A percentile compares a stretch with the other conserved stretches of the same genome.
Conservation (phyloP, 805 yeast species). For the Starmerella stellata region DNA sequence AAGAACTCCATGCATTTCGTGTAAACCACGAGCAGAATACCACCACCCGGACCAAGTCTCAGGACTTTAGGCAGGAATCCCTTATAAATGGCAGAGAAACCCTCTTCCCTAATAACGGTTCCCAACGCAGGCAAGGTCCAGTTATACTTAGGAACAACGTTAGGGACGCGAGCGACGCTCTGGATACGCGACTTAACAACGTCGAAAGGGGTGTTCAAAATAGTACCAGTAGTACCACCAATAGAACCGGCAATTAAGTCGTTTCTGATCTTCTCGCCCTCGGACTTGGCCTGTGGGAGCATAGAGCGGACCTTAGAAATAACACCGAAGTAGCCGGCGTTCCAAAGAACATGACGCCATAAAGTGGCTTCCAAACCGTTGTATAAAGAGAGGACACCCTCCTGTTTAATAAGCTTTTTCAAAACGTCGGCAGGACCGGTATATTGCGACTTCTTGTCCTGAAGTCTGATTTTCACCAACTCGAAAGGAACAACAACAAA, state of each 20-base stretch:
- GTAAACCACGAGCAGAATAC: slow-evolving; percentile 91
- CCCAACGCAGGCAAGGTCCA: slow-evolving; percentile 77
- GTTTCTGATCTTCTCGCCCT: slow-evolving; percentile 60
- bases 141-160: slow-evolving; percentile 69
- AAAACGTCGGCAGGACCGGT: slow-evolving; percentile 74
- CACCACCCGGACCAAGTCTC: slow-evolving; percentile 98
- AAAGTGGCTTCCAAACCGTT: slow-evolving; percentile 92
- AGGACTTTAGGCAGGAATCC: slow-evolving; percentile 94
- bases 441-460: slow-evolving; percentile 68
- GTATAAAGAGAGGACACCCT: slow-evolving; percentile 72
- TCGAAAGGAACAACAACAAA: slow-evolving; percentile 97
- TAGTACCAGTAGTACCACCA: slow-evolving; percentile 96
- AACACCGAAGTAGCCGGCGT: slow-evolving; percentile 93
- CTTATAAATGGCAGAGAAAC: slow-evolving; percentile 75
- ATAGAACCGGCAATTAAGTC: slow-evolving; percentile 83
- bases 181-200: slow-evolving; percentile 92
- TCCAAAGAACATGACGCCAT: slow-evolving; percentile 96
- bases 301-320: slow-evolving; percentile 69
- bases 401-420: slow-evolving; percentile 45
- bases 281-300: slow-evolving; percentile 58
- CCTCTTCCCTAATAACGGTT: slow-evolving; percentile 74
- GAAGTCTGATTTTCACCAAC: slow-evolving; percentile 83
- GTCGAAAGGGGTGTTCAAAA: slow-evolving; percentile 89
- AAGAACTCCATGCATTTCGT: slow-evolving; percentile 89
- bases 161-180: slow-evolving; percentile 43